These are phyloP conservation scores for Vigna mungo DNA, from an alignment of 306 rosid species.

Conservation along the genomic window DNA sequence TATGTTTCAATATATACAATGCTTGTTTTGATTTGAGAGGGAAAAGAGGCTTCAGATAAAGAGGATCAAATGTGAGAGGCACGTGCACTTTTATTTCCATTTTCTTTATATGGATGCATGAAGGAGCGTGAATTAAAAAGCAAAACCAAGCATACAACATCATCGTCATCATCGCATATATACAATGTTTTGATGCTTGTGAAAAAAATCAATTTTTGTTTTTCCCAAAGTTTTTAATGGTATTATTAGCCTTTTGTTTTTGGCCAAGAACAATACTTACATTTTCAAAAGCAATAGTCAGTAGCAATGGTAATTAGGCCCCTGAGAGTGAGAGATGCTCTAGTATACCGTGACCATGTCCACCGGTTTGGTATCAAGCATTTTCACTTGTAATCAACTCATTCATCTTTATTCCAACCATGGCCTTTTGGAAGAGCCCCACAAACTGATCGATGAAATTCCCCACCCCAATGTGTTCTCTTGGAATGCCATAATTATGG, in stretches of 20 bases:
- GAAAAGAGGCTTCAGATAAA: no score
- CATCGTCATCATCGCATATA: not conserved
- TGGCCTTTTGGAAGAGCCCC: slow-evolving; percentile 59
- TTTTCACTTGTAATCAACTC: slow-evolving; percentile 71
- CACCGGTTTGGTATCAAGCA: slow-evolving; percentile 55
- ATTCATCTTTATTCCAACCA: slow-evolving; percentile 53
- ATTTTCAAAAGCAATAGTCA: slow-evolving; percentile 22
- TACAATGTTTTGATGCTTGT: not conserved
- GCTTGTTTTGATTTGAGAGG: not conserved
- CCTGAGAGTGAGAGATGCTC: slow-evolving; percentile 55
- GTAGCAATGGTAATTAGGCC: slow-evolving; percentile 54
- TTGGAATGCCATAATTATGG: slow-evolving; percentile 73
- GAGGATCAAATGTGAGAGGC: not conserved
- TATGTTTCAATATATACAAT: no score
- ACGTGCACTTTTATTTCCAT: not conserved
- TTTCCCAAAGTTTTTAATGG: not conserved
- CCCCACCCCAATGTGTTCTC: slow-evolving; percentile 71
- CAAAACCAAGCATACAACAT: not conserved
- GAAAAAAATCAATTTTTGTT: slow-evolving; percentile 1
- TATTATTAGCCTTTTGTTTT: slow-evolving; percentile 4
- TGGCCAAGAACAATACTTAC: not conserved
- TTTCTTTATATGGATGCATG: not conserved
- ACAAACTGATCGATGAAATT: slow-evolving; percentile 76
- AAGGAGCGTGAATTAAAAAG: not conserved
- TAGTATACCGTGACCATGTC: slow-evolving; percentile 55